A percentile compares a stretch with the other conserved stretches of the same genome.
Conservation (phyloP, 345 rosid species). For the Erysimum cheiranthoides region DNA sequence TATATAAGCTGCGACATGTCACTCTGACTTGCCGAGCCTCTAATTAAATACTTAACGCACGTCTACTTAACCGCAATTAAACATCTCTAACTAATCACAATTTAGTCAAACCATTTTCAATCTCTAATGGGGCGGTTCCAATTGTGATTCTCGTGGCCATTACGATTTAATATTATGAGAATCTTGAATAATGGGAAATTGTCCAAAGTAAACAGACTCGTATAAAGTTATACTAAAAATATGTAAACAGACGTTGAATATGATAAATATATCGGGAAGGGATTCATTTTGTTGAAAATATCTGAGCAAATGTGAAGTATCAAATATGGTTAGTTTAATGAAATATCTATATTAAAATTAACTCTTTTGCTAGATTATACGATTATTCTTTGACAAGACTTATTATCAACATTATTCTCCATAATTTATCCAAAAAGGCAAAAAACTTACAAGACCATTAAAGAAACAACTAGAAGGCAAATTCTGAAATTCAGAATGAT, state of each 20-base stretch:
- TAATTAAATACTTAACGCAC: slow-evolving; percentile 34
- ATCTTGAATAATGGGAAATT: slow-evolving; percentile 34
- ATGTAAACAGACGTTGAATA: slow-evolving; percentile 28
- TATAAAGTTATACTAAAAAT: slow-evolving; percentile 3
- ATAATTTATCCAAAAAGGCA: neutral
- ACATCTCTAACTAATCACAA: slow-evolving; percentile 36
- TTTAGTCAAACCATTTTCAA: slow-evolving; percentile 43
- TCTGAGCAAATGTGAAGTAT: slow-evolving; percentile 21
- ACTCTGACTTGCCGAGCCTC: slow-evolving; percentile 29
- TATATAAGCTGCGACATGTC: slow-evolving; percentile 41
- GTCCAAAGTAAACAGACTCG: slow-evolving; percentile 33
- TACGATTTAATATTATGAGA: slow-evolving; percentile 35
- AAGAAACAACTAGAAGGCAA: neutral
- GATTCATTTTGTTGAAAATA: slow-evolving; percentile 28
- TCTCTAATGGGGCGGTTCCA: slow-evolving; percentile 33
- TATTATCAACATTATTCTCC: slow-evolving; percentile 11
- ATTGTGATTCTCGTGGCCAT: slow-evolving; percentile 27
- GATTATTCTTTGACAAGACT: slow-evolving; percentile 40
- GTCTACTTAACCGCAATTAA: slow-evolving; percentile 26
- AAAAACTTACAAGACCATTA: neutral
- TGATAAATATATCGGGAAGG: slow-evolving; percentile 22
- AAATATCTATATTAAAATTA: neutral
- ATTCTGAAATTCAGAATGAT: slow-evolving; percentile 1
- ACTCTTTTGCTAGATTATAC: slow-evolving; percentile 22
- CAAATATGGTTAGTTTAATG: slow-evolving; percentile 31